Percentiles rank a stretch among this genome's conserved stretches.
phyloP scores from a whole-genome alignment of 768 basidiomycete genomes.

The Suillus americanus region DNA sequence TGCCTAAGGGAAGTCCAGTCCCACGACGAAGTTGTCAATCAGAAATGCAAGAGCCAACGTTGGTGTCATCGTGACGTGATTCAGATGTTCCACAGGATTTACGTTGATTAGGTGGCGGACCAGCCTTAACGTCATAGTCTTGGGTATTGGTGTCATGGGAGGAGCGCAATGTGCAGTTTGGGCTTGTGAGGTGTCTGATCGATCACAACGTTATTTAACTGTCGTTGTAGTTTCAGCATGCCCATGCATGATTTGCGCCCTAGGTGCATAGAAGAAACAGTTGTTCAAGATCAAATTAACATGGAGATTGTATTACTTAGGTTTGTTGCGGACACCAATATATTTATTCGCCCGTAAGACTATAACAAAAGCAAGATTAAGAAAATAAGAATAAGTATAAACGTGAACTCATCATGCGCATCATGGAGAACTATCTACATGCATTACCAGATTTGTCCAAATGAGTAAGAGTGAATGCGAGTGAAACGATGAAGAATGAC shows the following conservation, averaged over 20 bases:
- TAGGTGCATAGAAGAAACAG: background rate
- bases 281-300: too few relatives aligned
- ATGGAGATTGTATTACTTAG: background rate
- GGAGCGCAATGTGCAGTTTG: background rate
- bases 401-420: slow-evolving; percentile 1
- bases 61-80: slow-evolving; percentile 1
- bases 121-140: too few relatives aligned
- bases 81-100: too few relatives aligned
- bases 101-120: too few relatives aligned
- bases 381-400: slow-evolving; percentile 11
- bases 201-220: too few relatives aligned
- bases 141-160: background rate
- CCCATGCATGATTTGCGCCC: background rate
- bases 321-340: background rate
- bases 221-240: too few relatives aligned
- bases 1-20: too few relatives aligned
- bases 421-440: slow-evolving; percentile 6
- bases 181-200: too few relatives aligned
- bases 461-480: slow-evolving; percentile 8
- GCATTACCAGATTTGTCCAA: slow-evolving; percentile 9
- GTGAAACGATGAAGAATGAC: background rate
- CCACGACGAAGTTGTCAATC: too few relatives aligned
- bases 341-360: background rate
- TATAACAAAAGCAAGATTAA: slow-evolving; percentile 7
- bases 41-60: background rate